Base-by-base conservation (phyloP, 257 asterid genomes). In the Eucommia ulmoides region DNA sequence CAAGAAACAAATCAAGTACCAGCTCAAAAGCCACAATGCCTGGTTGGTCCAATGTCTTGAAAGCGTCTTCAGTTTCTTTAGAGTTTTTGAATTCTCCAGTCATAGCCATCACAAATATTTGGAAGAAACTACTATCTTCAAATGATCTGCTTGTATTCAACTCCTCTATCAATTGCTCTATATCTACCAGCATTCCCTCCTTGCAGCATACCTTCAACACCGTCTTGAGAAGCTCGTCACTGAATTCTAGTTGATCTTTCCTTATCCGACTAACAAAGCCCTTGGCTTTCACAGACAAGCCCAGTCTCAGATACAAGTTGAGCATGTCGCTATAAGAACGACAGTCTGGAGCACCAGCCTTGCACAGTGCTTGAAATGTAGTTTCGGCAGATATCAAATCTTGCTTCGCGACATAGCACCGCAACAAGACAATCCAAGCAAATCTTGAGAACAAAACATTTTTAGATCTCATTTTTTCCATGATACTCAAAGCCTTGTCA, bases 361-460 rank as follows among this genome's bases (percentile, higher is more conserved):
- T 67, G 26, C 74, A 76, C 69, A 89, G 71, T 48, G 77, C 78
- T 61, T 58, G 79, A 73, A 70, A 89, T 7, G 79, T 69, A 70
- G 35, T 61, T 63, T 89, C 98, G 5, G 88, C 91, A 55, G 85
- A 79, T 41, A 84, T 68, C 69, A 85, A 53, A 62, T 89, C 98
- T 55, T 70, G 80, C 60, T 72, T 78, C 54, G 24, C 50, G 23
- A 69, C 67, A 56, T 82, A 72, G 77, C 96, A 85, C 50, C 73
- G 80, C 71, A 82, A 62, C 59, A 78, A 61, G 48, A 78, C 64
- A 38, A 72, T 70, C 54, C 65, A 66, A n/a, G 93, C 74, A 75
- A 78, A 82, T 66, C 93, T 78, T 16, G 94, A 80, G 50, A 56
- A 64, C 2, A 71, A 56, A 49, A 74, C 71, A 68, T 77, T 76